These are phyloP conservation scores for Dothiorella sarmentorum DNA, from an alignment of 2,329 filamentous ascomycete species.

Conservation along the genomic window DNA sequence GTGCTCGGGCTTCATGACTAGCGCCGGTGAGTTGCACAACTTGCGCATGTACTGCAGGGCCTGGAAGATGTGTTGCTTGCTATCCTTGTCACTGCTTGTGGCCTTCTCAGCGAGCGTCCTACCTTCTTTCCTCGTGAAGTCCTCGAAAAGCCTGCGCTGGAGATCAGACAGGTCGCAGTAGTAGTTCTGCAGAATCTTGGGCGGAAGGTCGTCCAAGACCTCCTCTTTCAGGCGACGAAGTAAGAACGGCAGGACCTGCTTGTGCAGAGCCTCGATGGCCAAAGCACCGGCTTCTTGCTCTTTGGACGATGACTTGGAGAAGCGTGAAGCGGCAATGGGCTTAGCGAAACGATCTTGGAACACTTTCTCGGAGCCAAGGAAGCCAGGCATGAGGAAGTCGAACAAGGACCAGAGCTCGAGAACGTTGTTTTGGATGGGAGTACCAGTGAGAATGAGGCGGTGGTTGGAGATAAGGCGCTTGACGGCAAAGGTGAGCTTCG, in stretches of 20 bases:
- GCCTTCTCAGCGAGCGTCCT: slow-evolving; percentile 84
- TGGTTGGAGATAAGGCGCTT: slow-evolving; percentile 90
- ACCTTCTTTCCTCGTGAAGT: slow-evolving; percentile 91
- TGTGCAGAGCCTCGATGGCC: slow-evolving; percentile 96
- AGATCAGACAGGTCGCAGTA: slow-evolving; percentile 97
- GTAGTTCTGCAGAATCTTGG: slow-evolving; percentile 98
- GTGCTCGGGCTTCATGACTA: slow-evolving; percentile 93
- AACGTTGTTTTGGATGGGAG: slow-evolving; percentile 97
- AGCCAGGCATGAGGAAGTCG: slow-evolving; percentile 98
- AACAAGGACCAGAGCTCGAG: slow-evolving; percentile 96
- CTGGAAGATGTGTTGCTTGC: slow-evolving; percentile 98
- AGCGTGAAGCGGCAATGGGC: slow-evolving; percentile 89
- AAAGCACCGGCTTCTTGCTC: slow-evolving; percentile 96
- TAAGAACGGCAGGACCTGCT: slow-evolving; percentile 95
- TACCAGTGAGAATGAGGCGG: slow-evolving; percentile 91
- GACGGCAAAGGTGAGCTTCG: slow-evolving; percentile 90
- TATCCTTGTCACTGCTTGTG: slow-evolving; percentile 74
- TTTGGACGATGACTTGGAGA: slow-evolving; percentile 95
- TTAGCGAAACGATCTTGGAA: slow-evolving; percentile 94
- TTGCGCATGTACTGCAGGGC: slow-evolving; percentile 99
- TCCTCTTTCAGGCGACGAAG: slow-evolving; percentile 96
- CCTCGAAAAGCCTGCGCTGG: slow-evolving; percentile 91
- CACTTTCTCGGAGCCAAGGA: slow-evolving; percentile 94
- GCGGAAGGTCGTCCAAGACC: slow-evolving; percentile 90
- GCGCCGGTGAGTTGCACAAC: slow-evolving; percentile 92